Base-by-base conservation (phyloP, 352 stramenopile genomes). In the Plasmopara halstedii region DNA sequence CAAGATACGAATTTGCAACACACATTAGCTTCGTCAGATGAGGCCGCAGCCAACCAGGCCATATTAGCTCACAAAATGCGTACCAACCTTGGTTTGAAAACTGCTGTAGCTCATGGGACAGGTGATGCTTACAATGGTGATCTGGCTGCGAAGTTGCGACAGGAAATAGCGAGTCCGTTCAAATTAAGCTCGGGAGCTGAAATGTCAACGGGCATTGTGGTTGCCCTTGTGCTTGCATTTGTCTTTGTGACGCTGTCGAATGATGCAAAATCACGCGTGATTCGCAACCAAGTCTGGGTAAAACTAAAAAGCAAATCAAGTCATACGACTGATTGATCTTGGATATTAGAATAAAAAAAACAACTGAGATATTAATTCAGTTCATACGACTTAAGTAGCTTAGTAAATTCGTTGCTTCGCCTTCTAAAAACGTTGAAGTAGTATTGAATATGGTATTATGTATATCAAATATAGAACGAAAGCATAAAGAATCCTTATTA, bases 211-310 rank as follows among this genome's bases (percentile, higher is more conserved):
- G 64, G 57, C 22, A 39, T 59, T 18, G 53, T 62, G 23, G n/a
- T 84, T 10, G 29, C 71, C 1, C 57, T 77, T 5, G 50, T 83
- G 0, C 40, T 61, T 2, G 42, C 29, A 0, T 58, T 70, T 18
- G n/a, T 79, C 3, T 74, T 89, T 23, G 67, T 89, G 15, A 58
- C 59, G 33, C 62, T 76, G 26, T 86, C 78, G 27, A 89, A 79
- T 39, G 75, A 87, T 29, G 25, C 25, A 10, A 29, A 29, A 29
- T 29, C 25, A 29, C 25, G 25, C 1, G 25, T 29, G 25, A 29
- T 29, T 10, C 25, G 25, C 25, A 29, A 29, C 11, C 25, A 29
- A 29, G 25, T 29, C 3, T 29, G 25, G 7, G 11, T 6, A 29
- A 29, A 29, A 2, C 2, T 29, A 4, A 29, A 29, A 10, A 29